A percentile compares a stretch with the other conserved stretches of the same genome.
phyloP scores from a whole-genome alignment of 306 rosid species.

The Trichosanthes cucumerina region DNA sequence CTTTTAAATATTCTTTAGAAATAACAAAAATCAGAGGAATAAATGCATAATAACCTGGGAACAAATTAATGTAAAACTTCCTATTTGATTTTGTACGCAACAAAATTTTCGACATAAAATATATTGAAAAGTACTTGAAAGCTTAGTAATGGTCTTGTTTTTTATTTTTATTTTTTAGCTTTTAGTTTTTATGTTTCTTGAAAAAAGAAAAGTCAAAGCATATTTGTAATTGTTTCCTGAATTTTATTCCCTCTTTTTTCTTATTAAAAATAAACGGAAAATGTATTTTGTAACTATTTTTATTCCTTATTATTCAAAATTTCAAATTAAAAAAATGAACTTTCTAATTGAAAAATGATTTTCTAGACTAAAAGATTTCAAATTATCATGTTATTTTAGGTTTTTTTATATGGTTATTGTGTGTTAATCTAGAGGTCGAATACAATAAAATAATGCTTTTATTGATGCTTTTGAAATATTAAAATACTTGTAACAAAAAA shows the following conservation, averaged over 20 bases:
- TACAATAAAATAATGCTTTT: background rate
- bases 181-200: too few species aligned
- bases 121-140: background rate
- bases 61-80: background rate
- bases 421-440: background rate
- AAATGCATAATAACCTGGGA: background rate
- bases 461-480: background rate
- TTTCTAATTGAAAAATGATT: background rate
- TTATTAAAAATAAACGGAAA: too few species aligned
- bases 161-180: too few species aligned
- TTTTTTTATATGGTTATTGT: background rate
- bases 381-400: background rate
- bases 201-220: too few species aligned
- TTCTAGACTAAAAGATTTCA: background rate
- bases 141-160: background rate
- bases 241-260: too few species aligned
- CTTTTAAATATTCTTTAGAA: background rate
- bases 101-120: background rate
- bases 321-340: background rate
- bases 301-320: background rate
- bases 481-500: too few species aligned
- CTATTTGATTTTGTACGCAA: background rate
- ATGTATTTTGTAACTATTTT: background rate
- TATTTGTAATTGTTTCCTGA: too few species aligned
- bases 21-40: background rate